Evolutionary conservation across 169 alveolate species (phyloP).

Genomic region (Perkinsus marinus): DNA sequence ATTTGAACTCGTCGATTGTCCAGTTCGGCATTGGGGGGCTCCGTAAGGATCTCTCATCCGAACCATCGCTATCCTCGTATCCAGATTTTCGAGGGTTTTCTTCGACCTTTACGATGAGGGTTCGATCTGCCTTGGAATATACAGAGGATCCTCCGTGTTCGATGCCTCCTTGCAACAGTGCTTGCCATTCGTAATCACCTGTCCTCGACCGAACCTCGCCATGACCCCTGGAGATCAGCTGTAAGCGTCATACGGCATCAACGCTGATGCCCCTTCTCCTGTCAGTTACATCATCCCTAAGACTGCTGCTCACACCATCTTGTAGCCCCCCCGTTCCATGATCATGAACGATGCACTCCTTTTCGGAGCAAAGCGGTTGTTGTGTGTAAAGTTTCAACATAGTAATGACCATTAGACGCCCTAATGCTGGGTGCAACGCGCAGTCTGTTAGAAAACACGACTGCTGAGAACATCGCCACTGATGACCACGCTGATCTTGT

Average conservation of each 20-base stretch:
- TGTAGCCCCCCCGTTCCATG: too few species aligned
- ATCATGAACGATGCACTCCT: too few species aligned
- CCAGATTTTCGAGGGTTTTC: background rate
- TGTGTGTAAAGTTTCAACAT: background rate
- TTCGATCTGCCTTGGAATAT: background rate
- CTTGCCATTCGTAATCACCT: background rate
- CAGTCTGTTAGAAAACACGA: too few species aligned
- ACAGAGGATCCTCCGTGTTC: background rate
- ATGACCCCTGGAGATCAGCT: background rate
- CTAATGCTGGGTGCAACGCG: too few species aligned
- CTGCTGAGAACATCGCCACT: too few species aligned
- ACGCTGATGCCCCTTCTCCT: background rate
- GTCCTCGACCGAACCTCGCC: background rate
- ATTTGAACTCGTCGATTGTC: background rate
- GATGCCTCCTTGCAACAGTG: background rate
- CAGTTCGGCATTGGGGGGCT: background rate
- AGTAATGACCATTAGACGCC: too few species aligned
- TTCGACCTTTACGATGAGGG: background rate
- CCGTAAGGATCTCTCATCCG: background rate
- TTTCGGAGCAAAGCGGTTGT: too few species aligned
- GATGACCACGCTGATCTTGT: too few species aligned
- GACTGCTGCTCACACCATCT: background rate
- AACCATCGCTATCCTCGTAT: background rate
- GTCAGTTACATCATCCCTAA: background rate
- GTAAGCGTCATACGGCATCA: background rate